Evolutionary conservation across 2,329 filamentous ascomycete species (phyloP).

Genomic region (Alternaria metachromatica): DNA sequence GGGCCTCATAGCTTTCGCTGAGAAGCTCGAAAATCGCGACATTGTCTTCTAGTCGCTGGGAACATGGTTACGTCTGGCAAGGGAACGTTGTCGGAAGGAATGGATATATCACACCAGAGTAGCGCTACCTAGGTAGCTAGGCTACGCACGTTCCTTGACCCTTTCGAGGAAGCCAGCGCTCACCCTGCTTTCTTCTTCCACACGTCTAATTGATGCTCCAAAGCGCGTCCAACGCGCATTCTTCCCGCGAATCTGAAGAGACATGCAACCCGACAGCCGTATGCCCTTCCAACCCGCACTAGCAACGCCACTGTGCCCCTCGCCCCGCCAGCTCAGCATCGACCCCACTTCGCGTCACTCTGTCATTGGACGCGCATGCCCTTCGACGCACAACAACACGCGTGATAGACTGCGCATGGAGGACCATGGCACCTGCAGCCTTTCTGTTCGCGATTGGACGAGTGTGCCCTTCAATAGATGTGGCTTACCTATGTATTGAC

Average conservation of each 20-base stretch:
- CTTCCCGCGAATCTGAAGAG: accelerated
- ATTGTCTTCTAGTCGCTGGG: no score
- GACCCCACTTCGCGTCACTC: neutral
- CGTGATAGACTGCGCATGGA: neutral
- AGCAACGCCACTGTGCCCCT: slow-evolving; percentile 4
- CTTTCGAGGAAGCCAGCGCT: no score
- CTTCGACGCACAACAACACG: neutral
- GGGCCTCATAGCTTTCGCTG: no score
- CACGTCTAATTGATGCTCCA: no score
- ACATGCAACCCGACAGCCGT: neutral
- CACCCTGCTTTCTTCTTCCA: no score
- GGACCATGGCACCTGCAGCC: neutral
- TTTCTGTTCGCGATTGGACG: neutral
- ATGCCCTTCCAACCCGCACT: neutral
- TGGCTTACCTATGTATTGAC: neutral
- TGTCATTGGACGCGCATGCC: neutral
- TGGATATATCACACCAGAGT: no score
- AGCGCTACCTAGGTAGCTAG: no score
- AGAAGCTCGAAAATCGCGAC: no score
- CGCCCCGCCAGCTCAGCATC: neutral
- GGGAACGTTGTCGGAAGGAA: no score
- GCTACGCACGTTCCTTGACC: no score
- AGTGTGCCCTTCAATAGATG: neutral
- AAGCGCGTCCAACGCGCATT: accelerated
- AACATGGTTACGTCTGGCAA: no score